phyloP scores from a whole-genome alignment of 345 rosid species.

The Orychophragmus violaceus region DNA sequence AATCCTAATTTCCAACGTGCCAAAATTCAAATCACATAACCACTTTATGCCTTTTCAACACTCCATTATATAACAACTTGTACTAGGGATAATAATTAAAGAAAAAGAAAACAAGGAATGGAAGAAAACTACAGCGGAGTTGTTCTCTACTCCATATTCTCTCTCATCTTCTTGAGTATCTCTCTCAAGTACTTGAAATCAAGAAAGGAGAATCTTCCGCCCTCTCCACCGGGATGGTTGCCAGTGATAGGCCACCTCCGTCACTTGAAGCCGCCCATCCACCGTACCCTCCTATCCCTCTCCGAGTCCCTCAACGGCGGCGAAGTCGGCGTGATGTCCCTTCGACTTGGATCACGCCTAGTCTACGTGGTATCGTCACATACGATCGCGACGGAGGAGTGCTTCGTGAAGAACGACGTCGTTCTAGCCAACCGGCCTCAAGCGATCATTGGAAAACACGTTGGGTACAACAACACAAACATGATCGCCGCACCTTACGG shows the following conservation, averaged over 20 bases:
- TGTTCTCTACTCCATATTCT: slow-evolving; percentile 9
- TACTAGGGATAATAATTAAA: neutral
- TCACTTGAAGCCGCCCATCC: slow-evolving; percentile 41
- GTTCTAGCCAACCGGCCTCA: slow-evolving; percentile 47
- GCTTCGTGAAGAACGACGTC: slow-evolving; percentile 50
- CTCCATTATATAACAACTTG: slow-evolving; percentile 9
- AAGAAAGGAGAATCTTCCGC: slow-evolving; percentile 34
- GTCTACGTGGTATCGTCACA: slow-evolving; percentile 44
- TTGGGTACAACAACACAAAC: slow-evolving; percentile 39
- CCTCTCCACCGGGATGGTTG: slow-evolving; percentile 40
- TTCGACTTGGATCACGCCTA: slow-evolving; percentile 43
- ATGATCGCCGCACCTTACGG: slow-evolving; percentile 39
- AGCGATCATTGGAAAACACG: slow-evolving; percentile 25
- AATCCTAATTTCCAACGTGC: slow-evolving; percentile 21
- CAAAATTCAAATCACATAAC: neutral
- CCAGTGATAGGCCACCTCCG: slow-evolving; percentile 58
- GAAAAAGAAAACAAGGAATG: neutral
- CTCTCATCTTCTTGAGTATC: slow-evolving; percentile 9
- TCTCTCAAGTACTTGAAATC: slow-evolving; percentile 16
- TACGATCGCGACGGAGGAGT: slow-evolving; percentile 33
- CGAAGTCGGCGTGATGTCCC: slow-evolving; percentile 45
- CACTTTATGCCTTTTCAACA: neutral
- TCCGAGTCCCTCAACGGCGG: slow-evolving; percentile 38
- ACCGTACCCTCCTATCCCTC: slow-evolving; percentile 32
- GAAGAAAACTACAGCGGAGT: slow-evolving; percentile 4